Conservation (phyloP, 148 eudicot species). For the Oxyria digyna region DNA sequence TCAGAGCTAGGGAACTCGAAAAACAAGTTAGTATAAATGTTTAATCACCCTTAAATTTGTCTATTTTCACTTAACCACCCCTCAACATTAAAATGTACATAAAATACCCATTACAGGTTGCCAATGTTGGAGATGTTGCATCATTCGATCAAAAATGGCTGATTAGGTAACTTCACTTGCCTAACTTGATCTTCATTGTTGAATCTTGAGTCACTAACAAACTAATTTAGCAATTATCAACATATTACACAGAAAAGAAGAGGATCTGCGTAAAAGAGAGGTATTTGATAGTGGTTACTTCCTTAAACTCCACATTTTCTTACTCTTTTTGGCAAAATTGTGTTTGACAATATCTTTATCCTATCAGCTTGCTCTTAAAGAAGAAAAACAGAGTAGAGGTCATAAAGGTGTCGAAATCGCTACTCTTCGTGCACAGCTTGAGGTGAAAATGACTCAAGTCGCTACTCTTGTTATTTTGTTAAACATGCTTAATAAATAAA, state of each 20-base stretch:
- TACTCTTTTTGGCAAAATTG: no score
- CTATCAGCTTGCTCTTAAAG: constrained; percentile 73
- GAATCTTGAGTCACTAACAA: background rate
- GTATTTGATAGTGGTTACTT: constrained; percentile 23
- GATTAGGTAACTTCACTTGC: constrained; percentile 50
- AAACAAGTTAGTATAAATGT: constrained; percentile 46
- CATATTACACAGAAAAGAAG: constrained; percentile 72
- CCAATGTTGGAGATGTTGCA: constrained; percentile 89
- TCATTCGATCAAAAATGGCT: constrained; percentile 85
- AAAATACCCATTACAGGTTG: constrained; percentile 38
- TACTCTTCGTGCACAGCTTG: constrained; percentile 55
- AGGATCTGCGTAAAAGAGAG: constrained; percentile 91
- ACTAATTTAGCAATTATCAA: constrained; percentile 8
- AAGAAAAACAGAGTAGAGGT: constrained; percentile 66
- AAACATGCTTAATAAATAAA: no score
- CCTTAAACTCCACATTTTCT: no score
- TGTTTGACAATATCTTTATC: constrained; percentile 5
- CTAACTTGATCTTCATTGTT: constrained; percentile 2
- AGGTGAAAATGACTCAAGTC: no score
- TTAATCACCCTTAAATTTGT: no score
- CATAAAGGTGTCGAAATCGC: constrained; percentile 72
- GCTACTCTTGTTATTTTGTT: no score
- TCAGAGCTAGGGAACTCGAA: constrained; percentile 83
- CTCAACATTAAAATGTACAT: no score
- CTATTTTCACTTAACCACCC: no score